Conservation (phyloP, 2,329 filamentous ascomycete species). For the Nakataea oryzae region DNA sequence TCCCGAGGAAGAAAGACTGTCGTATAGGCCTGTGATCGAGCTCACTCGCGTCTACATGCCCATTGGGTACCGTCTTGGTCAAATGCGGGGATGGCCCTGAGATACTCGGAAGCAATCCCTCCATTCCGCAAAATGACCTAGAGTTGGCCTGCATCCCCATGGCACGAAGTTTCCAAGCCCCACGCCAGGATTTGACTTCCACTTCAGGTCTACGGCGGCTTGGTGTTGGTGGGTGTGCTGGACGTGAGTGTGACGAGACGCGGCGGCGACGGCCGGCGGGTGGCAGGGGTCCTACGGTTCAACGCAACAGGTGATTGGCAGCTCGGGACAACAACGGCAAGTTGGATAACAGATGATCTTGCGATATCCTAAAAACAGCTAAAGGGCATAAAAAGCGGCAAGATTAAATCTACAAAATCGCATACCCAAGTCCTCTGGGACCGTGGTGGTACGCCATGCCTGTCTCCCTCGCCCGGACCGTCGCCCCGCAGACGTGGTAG, state of each 20-base stretch:
- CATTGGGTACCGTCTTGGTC: neutral
- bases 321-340: neutral
- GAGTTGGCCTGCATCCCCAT: neutral
- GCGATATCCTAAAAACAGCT: neutral
- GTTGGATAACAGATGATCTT: too few species aligned
- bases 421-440: neutral
- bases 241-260: too few species aligned
- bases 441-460: neutral
- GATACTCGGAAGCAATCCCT: neutral
- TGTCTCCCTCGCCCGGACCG: neutral
- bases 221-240: neutral
- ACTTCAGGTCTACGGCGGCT: neutral
- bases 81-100: neutral
- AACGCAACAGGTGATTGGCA: neutral
- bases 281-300: neutral
- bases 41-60: too few species aligned
- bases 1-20: too few species aligned
- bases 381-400: neutral
- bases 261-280: too few species aligned
- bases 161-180: neutral
- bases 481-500: neutral
- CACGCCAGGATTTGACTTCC: neutral
- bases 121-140: neutral
- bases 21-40: too few species aligned
- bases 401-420: too few species aligned